These are phyloP conservation scores for Collybiopsis luxurians DNA, from an alignment of 768 basidiomycete species.

Conservation along the genomic window DNA sequence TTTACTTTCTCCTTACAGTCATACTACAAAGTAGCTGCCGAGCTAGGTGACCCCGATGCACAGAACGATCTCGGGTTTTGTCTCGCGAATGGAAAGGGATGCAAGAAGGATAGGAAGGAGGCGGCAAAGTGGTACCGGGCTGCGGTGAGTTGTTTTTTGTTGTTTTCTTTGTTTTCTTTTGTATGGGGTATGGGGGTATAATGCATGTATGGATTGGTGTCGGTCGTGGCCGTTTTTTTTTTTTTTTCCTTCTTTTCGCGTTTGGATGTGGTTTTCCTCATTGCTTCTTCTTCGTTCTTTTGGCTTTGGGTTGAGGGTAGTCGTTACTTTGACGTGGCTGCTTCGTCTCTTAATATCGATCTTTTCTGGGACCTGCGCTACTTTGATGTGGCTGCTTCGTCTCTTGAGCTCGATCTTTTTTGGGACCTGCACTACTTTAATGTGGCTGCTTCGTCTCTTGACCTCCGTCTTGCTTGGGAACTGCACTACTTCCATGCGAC, in stretches of 20 bases:
- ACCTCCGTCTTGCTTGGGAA: no score
- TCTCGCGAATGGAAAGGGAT: conserved; percentile 82
- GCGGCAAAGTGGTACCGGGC: conserved; percentile 89
- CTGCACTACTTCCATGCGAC: no score
- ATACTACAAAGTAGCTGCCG: conserved; percentile 83
- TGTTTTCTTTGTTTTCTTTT: not conserved
- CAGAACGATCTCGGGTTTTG: conserved; percentile 86
- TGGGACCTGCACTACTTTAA: no score
- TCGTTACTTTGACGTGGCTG: no score
- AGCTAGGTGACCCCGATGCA: conserved; percentile 82
- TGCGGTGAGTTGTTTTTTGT: conserved; percentile 49
- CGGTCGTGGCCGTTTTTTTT: not conserved
- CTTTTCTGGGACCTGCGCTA: no score
- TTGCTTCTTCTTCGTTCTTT: not conserved
- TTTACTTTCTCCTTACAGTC: conserved; percentile 47
- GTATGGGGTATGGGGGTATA: not conserved
- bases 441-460: no score
- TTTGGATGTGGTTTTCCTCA: not conserved
- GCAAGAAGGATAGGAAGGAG: conserved; percentile 84
- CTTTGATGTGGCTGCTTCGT: no score
- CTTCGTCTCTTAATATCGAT: no score
- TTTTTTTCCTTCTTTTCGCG: not conserved
- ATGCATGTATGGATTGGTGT: no score
- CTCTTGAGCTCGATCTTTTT: no score
- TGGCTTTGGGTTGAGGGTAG: no score